Evolutionary conservation across 2,329 filamentous ascomycete species (phyloP).

Genomic region (Ceratocystis ficicola): DNA sequence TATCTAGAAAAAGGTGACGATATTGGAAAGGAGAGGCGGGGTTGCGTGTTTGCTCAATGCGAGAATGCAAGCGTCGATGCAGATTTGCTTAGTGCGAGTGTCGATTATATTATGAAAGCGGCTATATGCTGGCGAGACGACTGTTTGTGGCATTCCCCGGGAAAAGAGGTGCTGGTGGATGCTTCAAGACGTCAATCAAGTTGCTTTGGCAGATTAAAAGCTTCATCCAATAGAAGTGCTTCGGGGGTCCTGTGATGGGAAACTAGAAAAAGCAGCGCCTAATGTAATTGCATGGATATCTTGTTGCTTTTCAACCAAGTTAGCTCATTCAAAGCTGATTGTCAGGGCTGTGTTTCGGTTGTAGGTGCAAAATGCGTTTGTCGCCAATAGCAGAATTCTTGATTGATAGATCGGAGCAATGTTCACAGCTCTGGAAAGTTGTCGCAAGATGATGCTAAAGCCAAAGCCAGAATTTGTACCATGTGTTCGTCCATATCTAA

Average conservation of each 20-base stretch:
- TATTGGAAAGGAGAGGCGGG: slow-evolving; percentile 5
- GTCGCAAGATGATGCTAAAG: slow-evolving; percentile 1
- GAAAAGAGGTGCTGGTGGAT: not conserved
- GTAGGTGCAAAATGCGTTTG: not conserved
- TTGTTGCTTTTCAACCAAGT: too few species aligned
- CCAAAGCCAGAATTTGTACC: not conserved
- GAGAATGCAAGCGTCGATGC: not conserved
- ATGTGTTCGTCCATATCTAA: slow-evolving; percentile 1
- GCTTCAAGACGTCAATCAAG: not conserved
- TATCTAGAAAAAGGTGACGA: not conserved
- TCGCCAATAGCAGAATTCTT: not conserved
- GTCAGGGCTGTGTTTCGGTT: not conserved
- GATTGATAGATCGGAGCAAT: not conserved
- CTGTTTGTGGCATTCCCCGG: not conserved
- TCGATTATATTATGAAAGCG: not conserved
- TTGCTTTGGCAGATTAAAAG: not conserved
- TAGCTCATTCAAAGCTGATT: too few species aligned
- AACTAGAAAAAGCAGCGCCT: too few species aligned
- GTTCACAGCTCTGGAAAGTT: not conserved
- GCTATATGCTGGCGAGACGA: not conserved
- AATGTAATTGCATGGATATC: too few species aligned
- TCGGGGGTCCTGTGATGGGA: not conserved
- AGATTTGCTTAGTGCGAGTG: too few species aligned
- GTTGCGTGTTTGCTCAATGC: not conserved
- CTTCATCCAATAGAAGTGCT: not conserved